Conservation (phyloP, 2,329 filamentous ascomycete species). For the Colletotrichum sp. region DNA sequence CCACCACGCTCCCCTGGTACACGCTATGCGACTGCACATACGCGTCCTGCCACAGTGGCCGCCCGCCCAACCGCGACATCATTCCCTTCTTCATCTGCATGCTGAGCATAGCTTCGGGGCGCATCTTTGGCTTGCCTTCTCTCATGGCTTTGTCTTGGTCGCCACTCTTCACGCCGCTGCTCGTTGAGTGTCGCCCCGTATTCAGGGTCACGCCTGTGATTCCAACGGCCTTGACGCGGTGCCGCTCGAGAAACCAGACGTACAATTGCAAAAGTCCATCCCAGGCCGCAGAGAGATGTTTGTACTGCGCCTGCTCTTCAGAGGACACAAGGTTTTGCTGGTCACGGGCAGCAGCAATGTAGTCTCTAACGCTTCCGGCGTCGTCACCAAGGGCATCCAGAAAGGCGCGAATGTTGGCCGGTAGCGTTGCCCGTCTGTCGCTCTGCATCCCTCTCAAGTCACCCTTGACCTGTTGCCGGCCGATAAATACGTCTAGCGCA, state of each 20-base stretch:
- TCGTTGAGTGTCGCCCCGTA: slow-evolving; percentile 12
- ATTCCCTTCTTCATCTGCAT: slow-evolving; percentile 18
- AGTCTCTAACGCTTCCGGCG: slow-evolving; percentile 1
- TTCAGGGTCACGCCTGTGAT: slow-evolving; percentile 7
- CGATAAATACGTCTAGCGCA: slow-evolving; percentile 10
- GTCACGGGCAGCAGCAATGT: neutral
- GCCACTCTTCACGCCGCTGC: slow-evolving; percentile 12
- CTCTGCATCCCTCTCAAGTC: slow-evolving; percentile 11
- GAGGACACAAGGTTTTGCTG: neutral
- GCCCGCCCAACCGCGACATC: slow-evolving; percentile 7
- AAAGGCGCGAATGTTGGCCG: slow-evolving; percentile 8
- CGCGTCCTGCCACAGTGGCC: slow-evolving; percentile 12
- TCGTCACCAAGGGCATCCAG: slow-evolving; percentile 3
- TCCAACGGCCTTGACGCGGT: slow-evolving; percentile 17
- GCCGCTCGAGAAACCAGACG: slow-evolving; percentile 14
- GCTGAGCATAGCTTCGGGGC: slow-evolving; percentile 17
- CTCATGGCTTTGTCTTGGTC: neutral
- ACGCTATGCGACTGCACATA: neutral
- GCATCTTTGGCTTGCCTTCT: neutral
- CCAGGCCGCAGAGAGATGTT: slow-evolving; percentile 8
- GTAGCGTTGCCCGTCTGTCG: slow-evolving; percentile 7
- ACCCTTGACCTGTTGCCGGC: slow-evolving; percentile 1
- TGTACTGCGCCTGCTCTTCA: neutral
- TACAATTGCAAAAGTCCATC: slow-evolving; percentile 12
- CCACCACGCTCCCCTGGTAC: neutral